A percentile compares a stretch with the other conserved stretches of the same genome.
These are phyloP conservation scores for Nymphaea colorata DNA, from an alignment of 164 flowering plant species.

Conservation along the genomic window DNA sequence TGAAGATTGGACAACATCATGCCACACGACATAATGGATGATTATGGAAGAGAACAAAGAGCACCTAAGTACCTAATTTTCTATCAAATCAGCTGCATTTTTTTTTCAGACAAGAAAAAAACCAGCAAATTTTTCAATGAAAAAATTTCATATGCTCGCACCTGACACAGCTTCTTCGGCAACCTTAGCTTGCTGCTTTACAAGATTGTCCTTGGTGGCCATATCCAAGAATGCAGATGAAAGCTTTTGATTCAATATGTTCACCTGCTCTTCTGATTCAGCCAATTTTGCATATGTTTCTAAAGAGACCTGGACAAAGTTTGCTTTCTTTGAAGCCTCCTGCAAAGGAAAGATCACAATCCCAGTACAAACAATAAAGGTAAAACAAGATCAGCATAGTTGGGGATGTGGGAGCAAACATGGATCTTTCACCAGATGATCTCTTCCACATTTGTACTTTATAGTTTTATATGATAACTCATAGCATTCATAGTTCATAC, in stretches of 20 bases:
- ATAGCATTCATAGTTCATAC: not conserved
- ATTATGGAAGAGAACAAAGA: too few relatives aligned
- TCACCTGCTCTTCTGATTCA: constrained; percentile 71
- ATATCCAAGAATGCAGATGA: constrained; percentile 42
- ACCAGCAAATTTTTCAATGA: too few relatives aligned
- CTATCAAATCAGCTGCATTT: too few relatives aligned
- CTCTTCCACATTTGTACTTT: too few relatives aligned
- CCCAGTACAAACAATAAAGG: not conserved
- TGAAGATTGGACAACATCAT: constrained; percentile 19
- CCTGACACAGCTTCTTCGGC: constrained; percentile 88
- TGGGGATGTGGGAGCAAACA: not conserved
- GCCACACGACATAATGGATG: too few relatives aligned
- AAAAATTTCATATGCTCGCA: constrained; percentile 6
- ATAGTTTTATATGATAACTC: not conserved
- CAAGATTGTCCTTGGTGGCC: constrained; percentile 51
- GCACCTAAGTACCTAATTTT: too few relatives aligned
- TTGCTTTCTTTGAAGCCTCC: constrained; percentile 59
- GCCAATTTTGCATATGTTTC: constrained; percentile 72
- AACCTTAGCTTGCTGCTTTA: constrained; percentile 77
- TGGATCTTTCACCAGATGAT: not conserved
- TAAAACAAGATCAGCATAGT: not conserved
- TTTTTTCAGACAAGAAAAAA: too few relatives aligned
- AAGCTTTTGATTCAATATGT: constrained; percentile 42
- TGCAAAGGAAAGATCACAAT: constrained; percentile 12
- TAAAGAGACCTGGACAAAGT: constrained; percentile 68